Conservation (phyloP, 2,329 filamentous ascomycete genomes). For the Fusarium musae region DNA sequence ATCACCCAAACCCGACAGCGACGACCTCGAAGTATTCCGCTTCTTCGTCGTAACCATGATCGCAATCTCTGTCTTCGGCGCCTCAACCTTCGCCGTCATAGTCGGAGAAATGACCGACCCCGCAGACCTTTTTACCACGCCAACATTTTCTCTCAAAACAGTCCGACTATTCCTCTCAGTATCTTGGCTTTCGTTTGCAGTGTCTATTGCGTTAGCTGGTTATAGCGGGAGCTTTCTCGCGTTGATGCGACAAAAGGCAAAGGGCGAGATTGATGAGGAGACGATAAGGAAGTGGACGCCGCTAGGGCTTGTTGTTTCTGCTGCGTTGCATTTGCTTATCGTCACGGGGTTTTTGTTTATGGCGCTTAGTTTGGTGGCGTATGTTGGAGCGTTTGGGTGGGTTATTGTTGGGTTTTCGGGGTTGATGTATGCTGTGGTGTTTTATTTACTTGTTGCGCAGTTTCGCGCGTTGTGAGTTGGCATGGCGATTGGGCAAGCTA, state of each 20-base stretch:
- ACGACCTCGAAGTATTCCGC: background rate
- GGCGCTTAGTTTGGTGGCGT: background rate
- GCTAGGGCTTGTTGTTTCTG: background rate
- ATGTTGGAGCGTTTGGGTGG: background rate
- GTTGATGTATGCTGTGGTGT: background rate
- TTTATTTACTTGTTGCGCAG: background rate
- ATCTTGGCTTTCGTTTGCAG: background rate
- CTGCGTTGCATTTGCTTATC: background rate
- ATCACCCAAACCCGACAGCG: background rate
- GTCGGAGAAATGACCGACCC: background rate
- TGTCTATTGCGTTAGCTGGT: background rate
- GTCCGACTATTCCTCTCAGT: background rate
- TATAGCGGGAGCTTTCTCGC: background rate
- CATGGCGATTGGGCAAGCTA: fast-evolving
- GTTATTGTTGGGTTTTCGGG: background rate
- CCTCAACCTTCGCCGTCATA: background rate
- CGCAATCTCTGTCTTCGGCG: background rate
- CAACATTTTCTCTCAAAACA: background rate
- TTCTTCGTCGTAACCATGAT: background rate
- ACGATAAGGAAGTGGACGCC: background rate
- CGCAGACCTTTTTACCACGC: background rate
- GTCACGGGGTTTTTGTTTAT: background rate
- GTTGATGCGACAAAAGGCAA: background rate
- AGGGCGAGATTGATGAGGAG: background rate
- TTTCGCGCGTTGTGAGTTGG: background rate